Percentiles rank a stretch among this genome's conserved stretches.
phyloP scores from a whole-genome alignment of 2,329 filamentous ascomycete species.

The Cercospora zeina region DNA sequence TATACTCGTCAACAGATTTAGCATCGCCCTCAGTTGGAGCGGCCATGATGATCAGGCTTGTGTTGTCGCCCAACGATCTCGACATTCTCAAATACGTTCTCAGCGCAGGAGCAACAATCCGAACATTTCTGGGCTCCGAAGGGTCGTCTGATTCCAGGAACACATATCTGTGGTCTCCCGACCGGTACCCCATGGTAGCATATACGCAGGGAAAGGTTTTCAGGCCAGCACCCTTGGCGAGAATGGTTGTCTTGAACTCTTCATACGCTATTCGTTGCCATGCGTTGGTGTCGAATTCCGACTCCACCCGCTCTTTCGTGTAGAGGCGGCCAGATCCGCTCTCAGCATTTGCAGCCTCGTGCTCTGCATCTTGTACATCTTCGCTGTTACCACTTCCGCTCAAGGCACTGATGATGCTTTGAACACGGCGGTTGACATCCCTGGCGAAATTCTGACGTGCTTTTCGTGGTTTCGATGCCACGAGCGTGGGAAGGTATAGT shows the following conservation, averaged over 20 bases:
- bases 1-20: slow-evolving; percentile 27
- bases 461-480: slow-evolving; percentile 23
- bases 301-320: slow-evolving; percentile 25
- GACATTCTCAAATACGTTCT: slow-evolving; percentile 25
- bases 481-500: slow-evolving; percentile 21
- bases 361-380: background rate
- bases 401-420: background rate
- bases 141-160: slow-evolving; percentile 28
- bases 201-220: slow-evolving; percentile 30
- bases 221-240: slow-evolving; percentile 26
- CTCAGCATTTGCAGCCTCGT: background rate
- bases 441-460: slow-evolving; percentile 20
- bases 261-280: slow-evolving; percentile 29
- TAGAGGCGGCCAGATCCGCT: slow-evolving; percentile 2
- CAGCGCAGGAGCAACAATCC: slow-evolving; percentile 26
- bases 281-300: slow-evolving; percentile 25
- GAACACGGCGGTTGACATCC: slow-evolving; percentile 10
- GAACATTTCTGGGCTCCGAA: slow-evolving; percentile 27
- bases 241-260: slow-evolving; percentile 30
- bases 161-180: slow-evolving; percentile 28
- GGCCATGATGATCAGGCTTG: slow-evolving; percentile 29
- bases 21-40: slow-evolving; percentile 26
- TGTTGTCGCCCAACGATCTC: slow-evolving; percentile 25
- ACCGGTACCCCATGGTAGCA: slow-evolving; percentile 27
- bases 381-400: background rate